Evolutionary conservation across 2,329 filamentous ascomycete genomes (phyloP), one percentile per base, ranked within the genome.

Genomic region (Penicillium sp.): DNA sequence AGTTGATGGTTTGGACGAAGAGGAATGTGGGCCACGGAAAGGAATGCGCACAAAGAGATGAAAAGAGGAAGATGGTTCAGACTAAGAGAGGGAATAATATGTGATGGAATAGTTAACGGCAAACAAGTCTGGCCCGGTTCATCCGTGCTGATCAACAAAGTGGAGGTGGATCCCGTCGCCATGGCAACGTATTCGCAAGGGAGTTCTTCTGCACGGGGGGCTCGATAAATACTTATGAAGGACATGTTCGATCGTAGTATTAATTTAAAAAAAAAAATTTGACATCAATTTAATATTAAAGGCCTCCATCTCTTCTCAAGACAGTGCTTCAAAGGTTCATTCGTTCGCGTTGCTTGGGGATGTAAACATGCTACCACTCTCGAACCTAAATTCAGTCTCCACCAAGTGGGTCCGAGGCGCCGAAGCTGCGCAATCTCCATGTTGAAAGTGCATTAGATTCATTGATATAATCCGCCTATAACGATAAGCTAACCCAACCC

Each of bases 81-180:
- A 49, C 14, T 11, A 45, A 16, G 11, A 7, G 37, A n/a, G 39
- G 37, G 39, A 42, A 42, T 42, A 19, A 42, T 42, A 42, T 14
- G 35, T 39, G 35, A 11, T 39, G 39, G 39, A 13, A 23, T 39
- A 39, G 16, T 39, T 11, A 39, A n/a, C 35, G 42, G 44, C 43
- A 54, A 58, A 45, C 42, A 45, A 60, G 44, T 53, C 57, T 50
- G 52, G 55, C 37, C 61, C 55, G 55, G 52, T 58, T 47, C 50
- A 45, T 62, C 64, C 59, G 60, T 53, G 51, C 37, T 54, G 53
- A 60, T 66, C 63, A 67, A 67, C 64, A 67, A 63, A 53, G 58
- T 60, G 62, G 61, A 64, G 59, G 58, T 54, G 54, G 39, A 45
- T 4, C 23, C 16, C 26, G 64, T 67, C 64, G 59, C 58, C 63